Evolutionary conservation across 176 grass and related monocot species (phyloP), one percentile per base, ranked within the genome.

Genomic region (Eleusine coracana): DNA sequence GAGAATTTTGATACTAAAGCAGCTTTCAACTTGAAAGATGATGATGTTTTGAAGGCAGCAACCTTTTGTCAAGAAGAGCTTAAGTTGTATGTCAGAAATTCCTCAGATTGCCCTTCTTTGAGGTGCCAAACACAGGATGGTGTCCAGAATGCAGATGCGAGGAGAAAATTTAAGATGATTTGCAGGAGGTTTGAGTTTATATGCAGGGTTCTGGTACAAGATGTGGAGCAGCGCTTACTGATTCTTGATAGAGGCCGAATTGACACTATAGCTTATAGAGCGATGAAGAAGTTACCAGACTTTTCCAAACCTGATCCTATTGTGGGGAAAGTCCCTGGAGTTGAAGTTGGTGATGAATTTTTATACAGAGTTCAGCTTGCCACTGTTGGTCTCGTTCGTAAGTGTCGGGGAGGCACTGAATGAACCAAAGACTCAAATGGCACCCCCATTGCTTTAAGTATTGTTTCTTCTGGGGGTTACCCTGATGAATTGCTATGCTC

Each of bases 301-400:
- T 91, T 87, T 81, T 74, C 73, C 29, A 92, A 88, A 49, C 60
- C 67, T 13, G 76, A 62, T 20, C 73, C 86, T 28, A 73, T 87
- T 40, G 60, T 93, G 49, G 96, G 96, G 68, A 45, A 81, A 73
- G 82, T 95, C 58, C 89, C 82, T 27, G 89, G 92, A 75, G 83
- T 93, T 51, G 87, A 98, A 93, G 80, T 98, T 41, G 96, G 96
- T 27, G 96, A 98, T 55, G 89, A 95, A 59, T 98, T 95, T 51
- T 58, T 87, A 2, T 98, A 91, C 25, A 90, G 91, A 70, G 82
- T 90, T 49, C 89, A 95, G 80, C 85, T 95, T 38, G 76, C 83
- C 49, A 80, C 93, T 67, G 84, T 95, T 77, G 92, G 96, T 72
- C 85, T 98, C 55, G 92, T 95, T 52, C 84, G 82, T 6, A 77